phyloP scores from a whole-genome alignment of 805 yeast genomes.

The Pichia phayaonensis region DNA sequence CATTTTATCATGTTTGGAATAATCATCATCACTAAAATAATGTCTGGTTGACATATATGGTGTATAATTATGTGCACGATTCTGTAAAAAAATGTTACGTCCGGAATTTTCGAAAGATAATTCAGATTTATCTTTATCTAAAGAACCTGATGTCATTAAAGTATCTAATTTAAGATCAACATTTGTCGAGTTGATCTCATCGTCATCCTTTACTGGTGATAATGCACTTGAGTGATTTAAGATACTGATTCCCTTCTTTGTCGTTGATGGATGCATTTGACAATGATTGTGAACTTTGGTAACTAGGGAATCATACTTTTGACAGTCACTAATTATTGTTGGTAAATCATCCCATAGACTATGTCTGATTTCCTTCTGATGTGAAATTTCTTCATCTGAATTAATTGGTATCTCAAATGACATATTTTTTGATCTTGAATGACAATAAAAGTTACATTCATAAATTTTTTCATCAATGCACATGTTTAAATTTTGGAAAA shows the following conservation, averaged over 20 bases:
- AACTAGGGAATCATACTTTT: neutral
- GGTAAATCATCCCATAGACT: conserved; percentile 7
- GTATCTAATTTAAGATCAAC: neutral
- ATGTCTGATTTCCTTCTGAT: conserved; percentile 6
- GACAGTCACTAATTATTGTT: neutral
- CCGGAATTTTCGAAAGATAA: neutral
- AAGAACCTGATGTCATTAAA: neutral
- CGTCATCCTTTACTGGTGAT: neutral
- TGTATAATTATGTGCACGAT: neutral
- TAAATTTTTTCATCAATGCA: conserved; percentile 42
- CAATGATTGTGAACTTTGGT: neutral
- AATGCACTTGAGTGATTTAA: neutral
- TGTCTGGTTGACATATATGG: neutral
- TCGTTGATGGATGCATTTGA: neutral
- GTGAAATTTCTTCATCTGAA: conserved; percentile 4
- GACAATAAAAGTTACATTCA: conserved; percentile 21
- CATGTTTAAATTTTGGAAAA: conserved; percentile 53
- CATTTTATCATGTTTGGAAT: conserved; percentile 5
- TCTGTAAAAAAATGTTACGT: neutral
- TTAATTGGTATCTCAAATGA: conserved; percentile 7
- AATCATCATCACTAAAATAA: conserved; percentile 7
- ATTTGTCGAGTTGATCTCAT: neutral
- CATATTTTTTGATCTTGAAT: conserved; percentile 6
- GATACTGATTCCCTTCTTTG: neutral
- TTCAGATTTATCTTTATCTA: neutral